Evolutionary conservation across 257 asterid genomes (phyloP).

Genomic region (Rauvolfia tetraphylla): DNA sequence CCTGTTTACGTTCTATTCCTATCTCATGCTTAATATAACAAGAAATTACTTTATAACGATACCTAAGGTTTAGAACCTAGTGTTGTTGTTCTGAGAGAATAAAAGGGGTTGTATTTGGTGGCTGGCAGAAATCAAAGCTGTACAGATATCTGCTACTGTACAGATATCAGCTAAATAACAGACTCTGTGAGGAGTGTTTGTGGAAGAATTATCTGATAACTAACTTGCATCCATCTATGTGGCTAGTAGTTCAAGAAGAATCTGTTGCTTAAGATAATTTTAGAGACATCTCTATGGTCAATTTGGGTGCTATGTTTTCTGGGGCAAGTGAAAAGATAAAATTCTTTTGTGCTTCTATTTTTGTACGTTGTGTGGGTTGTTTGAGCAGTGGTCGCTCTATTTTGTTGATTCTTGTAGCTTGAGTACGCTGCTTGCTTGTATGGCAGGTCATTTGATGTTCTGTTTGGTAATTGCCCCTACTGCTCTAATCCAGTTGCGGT

Average conservation of each 20-base stretch:
- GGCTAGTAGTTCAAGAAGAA: not conserved
- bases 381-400: not conserved
- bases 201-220: not conserved
- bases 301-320: not conserved
- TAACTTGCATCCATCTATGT: not conserved
- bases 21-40: not conserved
- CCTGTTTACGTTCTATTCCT: not conserved
- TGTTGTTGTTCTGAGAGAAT: not conserved
- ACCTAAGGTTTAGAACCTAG: not conserved
- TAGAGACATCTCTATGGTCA: not conserved
- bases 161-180: not conserved
- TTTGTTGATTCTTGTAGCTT: not conserved
- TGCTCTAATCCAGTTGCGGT: conserved; percentile 27
- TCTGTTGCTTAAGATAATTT: not conserved
- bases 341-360: no score
- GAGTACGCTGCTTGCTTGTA: not conserved
- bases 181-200: not conserved
- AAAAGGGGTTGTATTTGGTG: not conserved
- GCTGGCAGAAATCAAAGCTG: not conserved
- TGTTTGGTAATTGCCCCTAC: conserved; percentile 29
- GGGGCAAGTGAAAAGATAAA: not conserved
- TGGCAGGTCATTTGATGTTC: conserved; percentile 29
- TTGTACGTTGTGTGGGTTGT: no score
- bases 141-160: no score
- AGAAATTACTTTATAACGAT: not conserved